phyloP scores from a whole-genome alignment of 306 rosid genomes.

The Vicia villosa region DNA sequence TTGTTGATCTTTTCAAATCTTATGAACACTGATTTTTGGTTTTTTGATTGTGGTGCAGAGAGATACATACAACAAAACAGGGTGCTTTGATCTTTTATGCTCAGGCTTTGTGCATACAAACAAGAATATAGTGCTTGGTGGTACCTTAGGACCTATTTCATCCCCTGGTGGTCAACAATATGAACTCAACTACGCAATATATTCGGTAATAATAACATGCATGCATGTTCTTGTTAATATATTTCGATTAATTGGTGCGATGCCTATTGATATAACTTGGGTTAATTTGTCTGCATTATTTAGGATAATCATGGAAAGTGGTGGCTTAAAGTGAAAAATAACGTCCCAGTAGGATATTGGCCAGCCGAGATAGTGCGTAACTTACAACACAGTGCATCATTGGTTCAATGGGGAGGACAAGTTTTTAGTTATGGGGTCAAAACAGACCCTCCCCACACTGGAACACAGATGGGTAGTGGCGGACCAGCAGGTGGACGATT shows the following conservation, averaged over 20 bases:
- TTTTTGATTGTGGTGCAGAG: slow-evolving; percentile 35
- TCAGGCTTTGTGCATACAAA: slow-evolving; percentile 66
- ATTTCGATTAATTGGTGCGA: not conserved
- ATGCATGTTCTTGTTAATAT: not conserved
- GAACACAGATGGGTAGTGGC: slow-evolving; percentile 76
- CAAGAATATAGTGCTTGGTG: slow-evolving; percentile 46
- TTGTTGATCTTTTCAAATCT: not conserved
- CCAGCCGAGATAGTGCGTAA: slow-evolving; percentile 34
- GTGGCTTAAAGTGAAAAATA: slow-evolving; percentile 50
- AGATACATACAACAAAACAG: slow-evolving; percentile 57
- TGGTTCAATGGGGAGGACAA: slow-evolving; percentile 78
- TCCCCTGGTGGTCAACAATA: slow-evolving; percentile 37
- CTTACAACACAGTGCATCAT: slow-evolving; percentile 37
- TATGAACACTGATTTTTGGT: not conserved
- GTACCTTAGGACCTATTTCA: slow-evolving; percentile 43
- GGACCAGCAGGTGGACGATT: slow-evolving; percentile 6
- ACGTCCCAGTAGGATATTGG: slow-evolving; percentile 53
- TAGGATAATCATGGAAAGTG: slow-evolving; percentile 56
- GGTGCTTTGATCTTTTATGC: slow-evolving; percentile 73
- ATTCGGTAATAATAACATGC: slow-evolving; percentile 40
- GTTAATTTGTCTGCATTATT: not conserved
- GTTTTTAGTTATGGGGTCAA: slow-evolving; percentile 50
- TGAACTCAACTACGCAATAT: slow-evolving; percentile 34
- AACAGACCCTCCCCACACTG: slow-evolving; percentile 51
- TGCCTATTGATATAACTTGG: not conserved